Evolutionary conservation across 331 rosid genomes (phyloP).

Genomic region (Cydonia oblonga): DNA sequence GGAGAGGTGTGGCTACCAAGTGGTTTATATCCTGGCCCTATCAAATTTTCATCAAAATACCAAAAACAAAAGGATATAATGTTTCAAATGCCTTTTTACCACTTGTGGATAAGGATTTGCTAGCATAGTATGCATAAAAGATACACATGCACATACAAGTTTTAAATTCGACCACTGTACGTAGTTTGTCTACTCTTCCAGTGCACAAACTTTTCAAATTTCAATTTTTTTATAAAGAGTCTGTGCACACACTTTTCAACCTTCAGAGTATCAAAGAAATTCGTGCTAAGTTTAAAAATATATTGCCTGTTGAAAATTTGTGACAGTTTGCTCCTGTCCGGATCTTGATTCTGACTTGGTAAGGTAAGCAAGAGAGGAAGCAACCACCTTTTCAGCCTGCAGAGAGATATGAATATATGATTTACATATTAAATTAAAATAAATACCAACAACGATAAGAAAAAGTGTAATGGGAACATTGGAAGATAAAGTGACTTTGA

Average conservation of each 20-base stretch:
- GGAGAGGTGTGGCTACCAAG: neutral
- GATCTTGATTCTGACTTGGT: conserved; percentile 13
- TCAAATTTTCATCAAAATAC: neutral
- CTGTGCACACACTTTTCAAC: neutral
- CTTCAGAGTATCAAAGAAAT: neutral
- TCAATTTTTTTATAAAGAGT: neutral
- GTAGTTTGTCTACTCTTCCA: neutral
- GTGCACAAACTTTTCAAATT: neutral
- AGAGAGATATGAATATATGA: neutral
- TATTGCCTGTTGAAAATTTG: conserved; percentile 31
- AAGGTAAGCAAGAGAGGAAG: conserved; percentile 30
- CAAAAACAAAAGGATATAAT: neutral
- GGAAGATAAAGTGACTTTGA: conserved; percentile 4
- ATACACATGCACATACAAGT: neutral
- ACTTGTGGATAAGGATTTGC: too few relatives aligned
- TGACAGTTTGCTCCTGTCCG: conserved; percentile 2
- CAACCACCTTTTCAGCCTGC: conserved; percentile 35
- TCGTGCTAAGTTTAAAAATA: neutral
- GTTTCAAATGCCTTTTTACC: too few relatives aligned
- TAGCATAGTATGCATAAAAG: neutral
- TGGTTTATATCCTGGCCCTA: neutral
- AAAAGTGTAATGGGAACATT: too few relatives aligned
- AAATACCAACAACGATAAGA: neutral
- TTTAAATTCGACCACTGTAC: neutral
- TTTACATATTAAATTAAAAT: neutral